Base-by-base conservation (phyloP, 495 filamentous ascomycete genomes). In the Neurospora africana region DNA sequence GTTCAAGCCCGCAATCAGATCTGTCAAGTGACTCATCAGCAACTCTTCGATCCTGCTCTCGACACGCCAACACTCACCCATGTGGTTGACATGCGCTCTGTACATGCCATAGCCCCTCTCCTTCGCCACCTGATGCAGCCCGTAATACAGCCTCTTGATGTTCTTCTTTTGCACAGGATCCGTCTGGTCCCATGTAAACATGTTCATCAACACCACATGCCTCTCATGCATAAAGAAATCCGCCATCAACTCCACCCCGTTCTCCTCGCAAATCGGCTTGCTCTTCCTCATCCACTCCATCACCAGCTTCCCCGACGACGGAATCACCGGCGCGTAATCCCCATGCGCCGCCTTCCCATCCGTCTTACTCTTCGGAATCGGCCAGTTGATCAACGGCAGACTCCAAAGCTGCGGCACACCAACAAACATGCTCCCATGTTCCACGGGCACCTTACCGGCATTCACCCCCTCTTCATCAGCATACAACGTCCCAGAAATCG, bases 161-260 rank as follows among this genome's bases (percentile, higher is more conserved):
- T 75, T 76, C 27, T 69, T 44, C 40, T 81, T 79, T 68, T 81
- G 78, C 70, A 75, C 76, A 23, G 71, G 53, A 30, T 78, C 81
- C 5, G 79, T 81, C 71, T 84, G 82, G 70, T 83, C 82, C 74
- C 82, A 84, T 10, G 77, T 79, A 58, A 83, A 81, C 81, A 84
- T 83, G 67, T 81, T 81, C 74, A 84, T 82, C 35, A 82, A 74
- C 43, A 84, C 80, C 8, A 81, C 80, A 58, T 82, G 80, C 1
- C 80, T 75, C 73, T 83, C 82, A 21, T 80, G 79, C 82, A 84
- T 82, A 72, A 83, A 83, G 72, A 84, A 84, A 40, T 84, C 82
- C 65, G 78, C 81, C 69, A 84, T 75, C 67, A 81, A 71, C 74
- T 84, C 82, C 13, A 83, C 80, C 0, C 82, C 82, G 33, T 83